Conservation (phyloP, 2,329 filamentous ascomycete species). For the Epichloe coenophiala region DNA sequence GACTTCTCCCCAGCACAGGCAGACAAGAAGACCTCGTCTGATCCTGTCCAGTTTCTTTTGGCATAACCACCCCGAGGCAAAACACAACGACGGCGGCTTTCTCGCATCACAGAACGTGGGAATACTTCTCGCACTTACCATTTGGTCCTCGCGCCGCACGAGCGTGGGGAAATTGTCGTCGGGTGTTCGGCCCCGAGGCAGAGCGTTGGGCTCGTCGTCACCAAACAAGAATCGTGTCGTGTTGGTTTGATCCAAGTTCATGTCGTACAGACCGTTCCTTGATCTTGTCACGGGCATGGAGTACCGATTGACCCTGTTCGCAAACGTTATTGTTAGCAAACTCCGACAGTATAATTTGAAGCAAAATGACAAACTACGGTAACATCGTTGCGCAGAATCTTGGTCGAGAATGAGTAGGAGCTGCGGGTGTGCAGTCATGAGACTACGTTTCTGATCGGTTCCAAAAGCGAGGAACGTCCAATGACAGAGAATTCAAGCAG, state of each 20-base stretch:
- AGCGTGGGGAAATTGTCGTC: constrained; percentile 84
- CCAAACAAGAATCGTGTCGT: constrained; percentile 77
- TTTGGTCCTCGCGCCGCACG: constrained; percentile 47
- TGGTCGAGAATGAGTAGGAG: neutral
- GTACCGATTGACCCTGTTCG: constrained; percentile 65
- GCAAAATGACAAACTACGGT: neutral
- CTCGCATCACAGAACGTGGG: neutral
- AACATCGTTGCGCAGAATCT: neutral
- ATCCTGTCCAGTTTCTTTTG: neutral
- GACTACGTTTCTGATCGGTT: neutral
- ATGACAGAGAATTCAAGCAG: neutral
- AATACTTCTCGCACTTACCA: constrained; percentile 29
- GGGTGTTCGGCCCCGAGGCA: constrained; percentile 38
- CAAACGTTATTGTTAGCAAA: constrained; percentile 7
- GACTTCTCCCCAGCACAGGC: neutral
- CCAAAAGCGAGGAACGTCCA: neutral
- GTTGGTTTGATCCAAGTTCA: constrained; percentile 68
- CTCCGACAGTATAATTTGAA: neutral
- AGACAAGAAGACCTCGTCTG: neutral
- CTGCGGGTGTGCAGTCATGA: neutral
- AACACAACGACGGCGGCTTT: neutral
- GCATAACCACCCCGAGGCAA: neutral
- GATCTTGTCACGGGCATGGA: constrained; percentile 79
- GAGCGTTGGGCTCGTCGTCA: constrained; percentile 53
- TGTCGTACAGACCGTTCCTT: constrained; percentile 52